Conservation (phyloP, 176 grass and related monocot species). For the Ampelocalamus luodianensis region DNA sequence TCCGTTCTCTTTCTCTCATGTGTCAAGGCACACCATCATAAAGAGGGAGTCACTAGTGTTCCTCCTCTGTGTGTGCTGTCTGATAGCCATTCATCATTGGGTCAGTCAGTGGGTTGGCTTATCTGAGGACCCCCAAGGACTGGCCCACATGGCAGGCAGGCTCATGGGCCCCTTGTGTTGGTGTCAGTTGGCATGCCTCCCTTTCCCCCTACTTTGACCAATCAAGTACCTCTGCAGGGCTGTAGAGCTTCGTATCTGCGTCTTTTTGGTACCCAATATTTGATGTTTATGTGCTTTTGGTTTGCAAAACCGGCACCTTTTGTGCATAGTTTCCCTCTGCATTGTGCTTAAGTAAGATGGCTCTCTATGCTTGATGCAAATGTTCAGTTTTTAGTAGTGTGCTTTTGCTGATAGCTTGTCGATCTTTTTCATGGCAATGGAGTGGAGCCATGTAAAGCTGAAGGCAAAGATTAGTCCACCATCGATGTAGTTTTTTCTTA, state of each 20-base stretch:
- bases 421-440: neutral
- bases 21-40: constrained; percentile 44
- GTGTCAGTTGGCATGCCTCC: constrained; percentile 34
- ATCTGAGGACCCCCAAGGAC: constrained; percentile 29
- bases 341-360: constrained; percentile 11
- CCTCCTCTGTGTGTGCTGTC: neutral
- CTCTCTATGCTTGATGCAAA: neutral
- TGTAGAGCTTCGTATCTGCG: neutral
- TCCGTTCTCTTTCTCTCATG: neutral
- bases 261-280: neutral
- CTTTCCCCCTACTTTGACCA: constrained; percentile 47
- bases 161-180: constrained; percentile 12
- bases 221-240: constrained; percentile 7
- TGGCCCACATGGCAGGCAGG: constrained; percentile 24
- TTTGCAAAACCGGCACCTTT: neutral
- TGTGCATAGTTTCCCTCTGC: neutral
- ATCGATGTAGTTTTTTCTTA: neutral
- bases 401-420: neutral
- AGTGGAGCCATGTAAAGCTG: neutral
- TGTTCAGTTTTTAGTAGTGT: neutral
- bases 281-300: neutral
- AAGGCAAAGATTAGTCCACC: neutral
- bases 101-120: constrained; percentile 31
- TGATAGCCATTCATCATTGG: constrained; percentile 8
- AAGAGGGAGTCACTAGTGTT: constrained; percentile 28